Percentiles rank a stretch among this genome's conserved stretches.
These are phyloP conservation scores for Kwoniella europaea DNA, from an alignment of 768 basidiomycete species.

Conservation along the genomic window DNA sequence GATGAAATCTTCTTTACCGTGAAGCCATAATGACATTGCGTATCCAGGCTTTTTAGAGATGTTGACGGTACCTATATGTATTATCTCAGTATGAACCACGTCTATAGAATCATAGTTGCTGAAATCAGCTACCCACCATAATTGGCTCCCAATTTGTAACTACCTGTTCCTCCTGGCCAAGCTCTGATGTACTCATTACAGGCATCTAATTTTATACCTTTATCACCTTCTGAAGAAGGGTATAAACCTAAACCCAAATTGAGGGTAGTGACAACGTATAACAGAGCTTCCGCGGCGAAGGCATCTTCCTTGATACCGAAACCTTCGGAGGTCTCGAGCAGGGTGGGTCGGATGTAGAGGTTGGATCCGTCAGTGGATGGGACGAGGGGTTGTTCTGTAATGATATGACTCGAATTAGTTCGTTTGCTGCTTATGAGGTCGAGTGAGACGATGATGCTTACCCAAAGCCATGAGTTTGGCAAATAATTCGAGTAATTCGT, in stretches of 20 bases:
- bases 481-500: slow-evolving; percentile 45
- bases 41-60: slow-evolving; percentile 51
- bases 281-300: slow-evolving; percentile 45
- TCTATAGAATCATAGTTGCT: not conserved
- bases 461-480: slow-evolving; percentile 50
- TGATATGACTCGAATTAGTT: not conserved
- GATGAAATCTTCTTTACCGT: slow-evolving; percentile 48
- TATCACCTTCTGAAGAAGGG: slow-evolving; percentile 55
- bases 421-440: not conserved
- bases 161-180: slow-evolving; percentile 88
- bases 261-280: slow-evolving; percentile 46
- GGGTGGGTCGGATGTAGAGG: slow-evolving; percentile 52
- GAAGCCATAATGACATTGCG: slow-evolving; percentile 51
- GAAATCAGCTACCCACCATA: slow-evolving; percentile 44
- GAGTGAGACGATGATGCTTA: slow-evolving; percentile 22
- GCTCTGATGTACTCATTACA: slow-evolving; percentile 83
- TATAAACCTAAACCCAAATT: slow-evolving; percentile 47
- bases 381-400: slow-evolving; percentile 42
- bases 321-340: slow-evolving; percentile 49
- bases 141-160: slow-evolving; percentile 73
- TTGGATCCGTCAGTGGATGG: slow-evolving; percentile 47
- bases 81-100: not conserved
- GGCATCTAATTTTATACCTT: slow-evolving; percentile 81
- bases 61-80: slow-evolving; percentile 41
- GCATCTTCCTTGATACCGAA: slow-evolving; percentile 53